Base-by-base conservation (phyloP, 2,329 filamentous ascomycete genomes). In the Apiospora pterosperma region DNA sequence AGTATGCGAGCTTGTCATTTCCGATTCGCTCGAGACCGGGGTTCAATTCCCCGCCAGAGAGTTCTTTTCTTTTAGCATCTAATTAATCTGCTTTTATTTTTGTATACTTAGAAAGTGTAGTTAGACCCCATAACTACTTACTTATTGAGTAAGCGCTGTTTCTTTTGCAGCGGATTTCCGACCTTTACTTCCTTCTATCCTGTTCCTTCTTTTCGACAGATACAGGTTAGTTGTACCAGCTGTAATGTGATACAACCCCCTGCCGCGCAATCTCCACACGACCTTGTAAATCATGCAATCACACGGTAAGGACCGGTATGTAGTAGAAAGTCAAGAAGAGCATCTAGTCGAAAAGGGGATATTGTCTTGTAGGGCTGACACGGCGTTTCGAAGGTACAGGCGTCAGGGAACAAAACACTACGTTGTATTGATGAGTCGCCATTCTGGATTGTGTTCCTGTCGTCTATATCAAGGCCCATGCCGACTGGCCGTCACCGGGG, bases 1-100 rank as follows among this genome's bases (percentile, higher is more conserved):
- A 58, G 52, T 58, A 58, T 58, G 52, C 52, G 52, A 58, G 52
- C 52, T 58, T 58, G 48, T 58, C 48, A 58, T 58, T 34, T 16
- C 38, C 38, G 12, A 52, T 25, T 10, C 48, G 23, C 48, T 55
- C 48, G 48, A 36, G n/a, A n/a, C n/a, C n/a, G n/a, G n/a, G n/a
- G n/a, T n/a, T n/a, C n/a, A n/a, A 36, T 36, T 36, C 28, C 28
- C 28, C 16, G 28, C 52, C 52, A 58, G 14, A 58, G 52, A 59
- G 16, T 11, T 5, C 2, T 10, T 8, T 59, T 59, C 12, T 31
- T 16, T 21, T 16, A 41, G 11, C 38, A 41, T 10, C 19, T 41
- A 11, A 19, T 41, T 41, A 41, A 11, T 41, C 38, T 5, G 4
- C 3, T 52, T 23, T 25, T 52, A 23, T 25, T 36, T 21, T 21